phyloP scores from a whole-genome alignment of 2,329 filamentous ascomycete genomes.

The Boeremia lycopersici region DNA sequence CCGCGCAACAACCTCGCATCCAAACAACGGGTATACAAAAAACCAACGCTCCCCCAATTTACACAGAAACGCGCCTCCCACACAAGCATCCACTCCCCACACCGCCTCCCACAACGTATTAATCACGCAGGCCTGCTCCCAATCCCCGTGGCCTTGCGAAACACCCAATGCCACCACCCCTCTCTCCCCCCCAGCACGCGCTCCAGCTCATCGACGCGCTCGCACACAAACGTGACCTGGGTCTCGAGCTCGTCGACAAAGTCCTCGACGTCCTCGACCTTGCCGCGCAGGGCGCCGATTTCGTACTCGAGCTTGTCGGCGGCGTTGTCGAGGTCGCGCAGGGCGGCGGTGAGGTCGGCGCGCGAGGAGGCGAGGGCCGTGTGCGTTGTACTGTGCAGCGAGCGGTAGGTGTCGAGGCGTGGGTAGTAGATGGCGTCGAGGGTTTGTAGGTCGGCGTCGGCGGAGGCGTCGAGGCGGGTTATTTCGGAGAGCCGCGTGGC shows the following conservation, averaged over 20 bases:
- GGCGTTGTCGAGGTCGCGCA: slow-evolving; percentile 80
- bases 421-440: slow-evolving; percentile 76
- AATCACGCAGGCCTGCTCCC: slow-evolving; percentile 26
- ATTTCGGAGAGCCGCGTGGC: slow-evolving; percentile 62
- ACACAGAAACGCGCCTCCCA: no score
- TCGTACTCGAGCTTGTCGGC: slow-evolving; percentile 92
- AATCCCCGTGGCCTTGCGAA: slow-evolving; percentile 37
- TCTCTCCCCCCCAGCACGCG: slow-evolving; percentile 57
- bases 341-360: slow-evolving; percentile 68
- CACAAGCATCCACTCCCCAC: no score
- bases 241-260: slow-evolving; percentile 79
- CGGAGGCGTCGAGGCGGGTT: slow-evolving; percentile 65
- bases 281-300: slow-evolving; percentile 76
- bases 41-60: no score
- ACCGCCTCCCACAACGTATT: no score
- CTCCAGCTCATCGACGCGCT: slow-evolving; percentile 57
- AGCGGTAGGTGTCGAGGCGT: slow-evolving; percentile 71
- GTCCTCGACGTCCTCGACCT: slow-evolving; percentile 86
- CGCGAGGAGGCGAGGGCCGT: slow-evolving; percentile 74
- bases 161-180: slow-evolving; percentile 44
- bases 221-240: slow-evolving; percentile 59
- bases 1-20: no score
- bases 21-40: no score
- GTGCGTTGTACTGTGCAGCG: slow-evolving; percentile 69
- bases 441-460: slow-evolving; percentile 61